Percentiles rank a stretch among this genome's conserved stretches.
These are phyloP conservation scores for Paramyrothecium roridum DNA, from an alignment of 2,329 filamentous ascomycete species.

Conservation along the genomic window DNA sequence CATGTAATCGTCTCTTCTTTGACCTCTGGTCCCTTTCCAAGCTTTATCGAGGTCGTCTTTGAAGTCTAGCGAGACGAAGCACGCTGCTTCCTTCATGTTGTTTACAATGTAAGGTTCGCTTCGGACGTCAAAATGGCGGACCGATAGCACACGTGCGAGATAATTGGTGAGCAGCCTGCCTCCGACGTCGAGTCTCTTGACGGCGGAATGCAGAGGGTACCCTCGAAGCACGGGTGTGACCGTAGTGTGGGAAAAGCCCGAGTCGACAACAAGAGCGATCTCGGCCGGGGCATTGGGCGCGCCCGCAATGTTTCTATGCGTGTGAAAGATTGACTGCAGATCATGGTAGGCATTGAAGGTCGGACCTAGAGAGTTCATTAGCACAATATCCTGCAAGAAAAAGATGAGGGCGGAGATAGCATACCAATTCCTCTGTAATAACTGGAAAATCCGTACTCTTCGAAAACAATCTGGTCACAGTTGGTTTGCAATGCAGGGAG, in stretches of 20 bases:
- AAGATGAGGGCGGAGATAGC: conserved; percentile 8
- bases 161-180: conserved; percentile 94
- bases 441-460: conserved; percentile 89
- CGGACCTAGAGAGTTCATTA: conserved; percentile 47
- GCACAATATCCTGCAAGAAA: conserved; percentile 4
- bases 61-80: conserved; percentile 80
- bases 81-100: conserved; percentile 89
- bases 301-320: conserved; percentile 43
- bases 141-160: conserved; percentile 81
- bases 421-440: conserved; percentile 74
- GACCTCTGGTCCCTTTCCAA: conserved; percentile 73
- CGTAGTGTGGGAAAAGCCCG: conserved; percentile 89
- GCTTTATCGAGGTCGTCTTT: conserved; percentile 71
- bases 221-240: conserved; percentile 83
- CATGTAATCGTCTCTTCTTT: conserved; percentile 47
- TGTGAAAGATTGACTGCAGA: conserved; percentile 65
- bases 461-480: conserved; percentile 95
- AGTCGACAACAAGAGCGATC: conserved; percentile 83
- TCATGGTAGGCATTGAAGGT: conserved; percentile 82
- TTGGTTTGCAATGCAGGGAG: conserved; percentile 80
- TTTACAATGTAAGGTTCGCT: conserved; percentile 93
- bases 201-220: conserved; percentile 73
- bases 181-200: conserved; percentile 83
- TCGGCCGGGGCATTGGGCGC: conserved; percentile 59
- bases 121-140: conserved; percentile 92